Evolutionary conservation across 2,329 filamentous ascomycete species (phyloP).

Genomic region (Phaeosphaeriaceae sp.): DNA sequence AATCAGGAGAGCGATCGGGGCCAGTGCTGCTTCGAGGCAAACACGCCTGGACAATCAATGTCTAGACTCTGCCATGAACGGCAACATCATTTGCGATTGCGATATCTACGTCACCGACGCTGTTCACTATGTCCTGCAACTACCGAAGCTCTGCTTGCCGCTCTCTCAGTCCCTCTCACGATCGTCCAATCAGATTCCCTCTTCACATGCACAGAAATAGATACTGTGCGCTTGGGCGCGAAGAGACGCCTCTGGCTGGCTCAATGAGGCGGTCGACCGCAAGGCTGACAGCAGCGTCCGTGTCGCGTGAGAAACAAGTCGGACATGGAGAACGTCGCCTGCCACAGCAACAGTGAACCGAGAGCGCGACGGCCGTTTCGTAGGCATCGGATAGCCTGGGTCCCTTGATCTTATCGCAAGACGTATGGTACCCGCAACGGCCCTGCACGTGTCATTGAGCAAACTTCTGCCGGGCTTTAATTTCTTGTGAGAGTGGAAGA

Average conservation of each 20-base stretch:
- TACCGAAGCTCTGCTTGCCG: not conserved
- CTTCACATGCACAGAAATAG: not conserved
- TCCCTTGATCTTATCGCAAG: not conserved
- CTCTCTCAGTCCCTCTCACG: not conserved
- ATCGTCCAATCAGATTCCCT: not conserved
- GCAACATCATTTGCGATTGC: not conserved
- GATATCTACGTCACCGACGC: not conserved
- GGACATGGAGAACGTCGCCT: not conserved
- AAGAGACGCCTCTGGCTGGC: not conserved
- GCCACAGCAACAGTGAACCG: not conserved
- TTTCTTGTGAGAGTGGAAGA: not conserved
- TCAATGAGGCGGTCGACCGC: not conserved
- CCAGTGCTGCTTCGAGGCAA: not conserved
- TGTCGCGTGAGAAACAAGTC: not conserved
- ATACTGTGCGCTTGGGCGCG: not conserved
- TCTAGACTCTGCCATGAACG: not conserved
- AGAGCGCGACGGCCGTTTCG: not conserved
- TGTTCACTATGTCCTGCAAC: not conserved
- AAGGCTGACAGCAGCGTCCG: not conserved
- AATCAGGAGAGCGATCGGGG: not conserved
- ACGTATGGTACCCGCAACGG: not conserved
- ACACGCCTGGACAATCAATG: not conserved
- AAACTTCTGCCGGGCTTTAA: not conserved
- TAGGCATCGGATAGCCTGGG: not conserved
- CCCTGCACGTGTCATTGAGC: not conserved